Conservation (phyloP, 768 basidiomycete genomes). For the Pleurotus giganteus region DNA sequence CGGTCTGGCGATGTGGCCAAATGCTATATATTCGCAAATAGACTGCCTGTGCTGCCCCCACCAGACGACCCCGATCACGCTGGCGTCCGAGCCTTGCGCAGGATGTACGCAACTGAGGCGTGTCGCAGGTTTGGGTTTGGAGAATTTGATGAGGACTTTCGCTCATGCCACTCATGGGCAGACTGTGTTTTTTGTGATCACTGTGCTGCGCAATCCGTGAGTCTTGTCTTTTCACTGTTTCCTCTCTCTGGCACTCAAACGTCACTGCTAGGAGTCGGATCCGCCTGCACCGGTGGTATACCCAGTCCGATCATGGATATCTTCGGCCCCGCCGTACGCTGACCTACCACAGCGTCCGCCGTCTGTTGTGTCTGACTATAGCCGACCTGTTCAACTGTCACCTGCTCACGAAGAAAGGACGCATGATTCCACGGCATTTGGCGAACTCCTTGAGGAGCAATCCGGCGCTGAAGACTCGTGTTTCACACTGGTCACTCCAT, state of each 20-base stretch:
- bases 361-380: too few species aligned
- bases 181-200: not conserved
- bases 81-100: not conserved
- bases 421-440: too few species aligned
- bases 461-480: too few species aligned
- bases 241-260: not conserved
- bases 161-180: conserved; percentile 5
- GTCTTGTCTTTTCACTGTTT: not conserved
- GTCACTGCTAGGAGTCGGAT: not conserved
- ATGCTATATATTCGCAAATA: not conserved
- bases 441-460: too few species aligned
- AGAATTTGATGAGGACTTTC: not conserved
- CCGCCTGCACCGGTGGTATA: not conserved
- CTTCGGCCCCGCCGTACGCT: too few species aligned
- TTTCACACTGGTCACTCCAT: too few species aligned
- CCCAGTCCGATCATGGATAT: not conserved
- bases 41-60: not conserved
- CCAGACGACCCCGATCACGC: not conserved
- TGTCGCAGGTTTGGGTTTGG: conserved; percentile 3
- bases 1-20: not conserved
- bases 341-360: too few species aligned
- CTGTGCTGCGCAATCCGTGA: not conserved
- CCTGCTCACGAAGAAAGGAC: too few species aligned
- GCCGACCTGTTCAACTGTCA: too few species aligned
- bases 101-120: not conserved